Evolutionary conservation across 306 rosid species (phyloP), one percentile per base, ranked within the genome.

Genomic region (Quercus suber): DNA sequence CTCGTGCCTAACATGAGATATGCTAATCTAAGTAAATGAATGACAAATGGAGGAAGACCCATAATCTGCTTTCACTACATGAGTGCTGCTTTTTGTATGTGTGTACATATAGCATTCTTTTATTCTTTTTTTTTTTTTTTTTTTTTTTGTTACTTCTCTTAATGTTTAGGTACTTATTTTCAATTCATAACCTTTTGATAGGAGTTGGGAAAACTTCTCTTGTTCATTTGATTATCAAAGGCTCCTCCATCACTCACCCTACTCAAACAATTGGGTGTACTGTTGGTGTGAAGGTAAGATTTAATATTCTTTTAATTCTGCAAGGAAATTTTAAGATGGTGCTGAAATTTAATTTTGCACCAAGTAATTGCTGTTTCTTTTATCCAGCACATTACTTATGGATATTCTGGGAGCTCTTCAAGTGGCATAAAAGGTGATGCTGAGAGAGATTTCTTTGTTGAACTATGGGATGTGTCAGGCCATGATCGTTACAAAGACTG

Each of bases 391-490:
- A 89, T 83, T 60, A 86, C 93, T 60, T 89, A 89, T 79, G 96
- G 96, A 79, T 93, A 83, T 81, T 85, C 89, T 21, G 96, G 94
- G 71, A 93, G 98, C 88, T 91, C 99, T 80, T 96, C 99, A 67
- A 90, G 87, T 84, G 88, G 94, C 86, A 86, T 96, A 58, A 88
- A 87, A 70, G 93, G 97, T 73, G 98, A 93, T 63, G 77, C 93
- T 20, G 97, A 93, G 85, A 93, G 99, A 83, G 93, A 93, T 77
- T 93, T 96, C 81, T 96, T 96, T 43, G 86, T 96, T 74, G 99
- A 96, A 84, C 94, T 96, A 58, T 96, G 99, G 99, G 99, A 96
- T 89, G 93, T 96, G 68, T 93, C 96, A 28, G 99, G 99, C 64
- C 99, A 93, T 80, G 99, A 96, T 17, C 92, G 97, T 73, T 96